A percentile compares a stretch with the other conserved stretches of the same genome.
These are phyloP conservation scores for Lecanoromycetidae sp. DNA, from an alignment of 2,329 filamentous ascomycete genomes.

Conservation along the genomic window DNA sequence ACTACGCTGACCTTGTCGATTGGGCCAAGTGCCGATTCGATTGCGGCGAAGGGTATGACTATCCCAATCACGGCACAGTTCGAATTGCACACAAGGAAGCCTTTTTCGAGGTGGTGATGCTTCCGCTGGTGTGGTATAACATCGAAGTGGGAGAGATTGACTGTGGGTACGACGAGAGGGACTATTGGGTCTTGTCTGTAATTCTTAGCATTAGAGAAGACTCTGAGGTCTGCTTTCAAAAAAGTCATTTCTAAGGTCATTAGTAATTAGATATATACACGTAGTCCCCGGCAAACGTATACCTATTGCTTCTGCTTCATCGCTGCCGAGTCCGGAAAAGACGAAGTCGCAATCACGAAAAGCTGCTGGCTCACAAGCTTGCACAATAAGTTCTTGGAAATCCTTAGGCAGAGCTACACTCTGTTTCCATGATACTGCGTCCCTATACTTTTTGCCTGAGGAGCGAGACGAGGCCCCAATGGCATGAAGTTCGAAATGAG, in stretches of 20 bases:
- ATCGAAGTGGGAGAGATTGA: slow-evolving; percentile 78
- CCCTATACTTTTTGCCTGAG: slow-evolving; percentile 85
- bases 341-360: slow-evolving; percentile 87
- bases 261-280: too few relatives aligned
- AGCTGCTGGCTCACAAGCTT: slow-evolving; percentile 68
- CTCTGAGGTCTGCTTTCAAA: slow-evolving; percentile 70
- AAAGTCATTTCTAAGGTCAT: slow-evolving; percentile 94
- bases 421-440: slow-evolving; percentile 94
- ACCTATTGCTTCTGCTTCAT: slow-evolving; percentile 83
- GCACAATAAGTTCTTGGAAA: slow-evolving; percentile 69
- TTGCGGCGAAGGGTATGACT: slow-evolving; percentile 84
- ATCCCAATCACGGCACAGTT: slow-evolving; percentile 97
- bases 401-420: slow-evolving; percentile 63
- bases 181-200: slow-evolving; percentile 83
- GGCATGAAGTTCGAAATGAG: slow-evolving; percentile 72
- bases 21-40: slow-evolving; percentile 77
- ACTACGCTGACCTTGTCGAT: slow-evolving; percentile 67
- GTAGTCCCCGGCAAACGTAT: too few relatives aligned
- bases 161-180: slow-evolving; percentile 85
- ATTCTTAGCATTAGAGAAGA: slow-evolving; percentile 98
- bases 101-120: slow-evolving; percentile 60
- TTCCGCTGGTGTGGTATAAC: slow-evolving; percentile 80
- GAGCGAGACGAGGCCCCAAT: slow-evolving; percentile 82
- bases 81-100: slow-evolving; percentile 93
- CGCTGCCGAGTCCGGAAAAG: slow-evolving; percentile 86